These are phyloP conservation scores for Zelonia costaricensis DNA, from an alignment of 208 protist genomes.

Conservation along the genomic window DNA sequence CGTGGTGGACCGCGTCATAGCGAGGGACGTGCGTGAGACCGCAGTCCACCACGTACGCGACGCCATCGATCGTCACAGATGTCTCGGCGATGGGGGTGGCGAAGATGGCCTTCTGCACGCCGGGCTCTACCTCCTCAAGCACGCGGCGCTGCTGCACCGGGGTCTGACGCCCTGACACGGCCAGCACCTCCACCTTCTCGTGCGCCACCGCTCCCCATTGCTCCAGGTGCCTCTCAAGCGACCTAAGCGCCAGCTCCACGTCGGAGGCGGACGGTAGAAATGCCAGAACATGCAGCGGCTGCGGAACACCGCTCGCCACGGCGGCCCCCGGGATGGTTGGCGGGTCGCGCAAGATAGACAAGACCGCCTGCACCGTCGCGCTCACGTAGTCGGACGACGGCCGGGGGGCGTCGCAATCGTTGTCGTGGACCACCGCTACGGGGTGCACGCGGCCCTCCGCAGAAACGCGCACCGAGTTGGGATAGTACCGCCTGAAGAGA, in stretches of 20 bases:
- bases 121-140: conserved; percentile 11
- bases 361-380: conserved; percentile 34
- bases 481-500: conserved; percentile 95
- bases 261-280: conserved; percentile 60
- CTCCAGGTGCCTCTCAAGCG: too few relatives aligned
- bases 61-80: conserved; percentile 98
- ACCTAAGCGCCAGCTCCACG: conserved; percentile 32
- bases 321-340: background rate
- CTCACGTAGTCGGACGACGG: conserved; percentile 84
- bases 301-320: background rate
- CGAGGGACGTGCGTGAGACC: conserved; percentile 96
- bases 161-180: conserved; percentile 39
- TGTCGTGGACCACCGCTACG: conserved; percentile 50
- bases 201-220: too few relatives aligned
- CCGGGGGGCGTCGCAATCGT: conserved; percentile 12
- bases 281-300: conserved; percentile 43
- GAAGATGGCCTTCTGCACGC: conserved; percentile 88
- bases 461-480: conserved; percentile 86
- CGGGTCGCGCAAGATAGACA: conserved; percentile 37
- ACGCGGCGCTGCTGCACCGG: conserved; percentile 40
- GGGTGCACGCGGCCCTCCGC: conserved; percentile 93
- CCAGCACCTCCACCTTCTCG: too few relatives aligned
- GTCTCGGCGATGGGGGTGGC: conserved; percentile 99
- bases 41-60: conserved; percentile 97
- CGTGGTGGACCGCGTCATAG: conserved; percentile 88